A percentile compares a stretch with the other conserved stretches of the same genome.
Conservation (phyloP, 1,284 basidiomycete genomes). For the Hypsizygus ulmarius region DNA sequence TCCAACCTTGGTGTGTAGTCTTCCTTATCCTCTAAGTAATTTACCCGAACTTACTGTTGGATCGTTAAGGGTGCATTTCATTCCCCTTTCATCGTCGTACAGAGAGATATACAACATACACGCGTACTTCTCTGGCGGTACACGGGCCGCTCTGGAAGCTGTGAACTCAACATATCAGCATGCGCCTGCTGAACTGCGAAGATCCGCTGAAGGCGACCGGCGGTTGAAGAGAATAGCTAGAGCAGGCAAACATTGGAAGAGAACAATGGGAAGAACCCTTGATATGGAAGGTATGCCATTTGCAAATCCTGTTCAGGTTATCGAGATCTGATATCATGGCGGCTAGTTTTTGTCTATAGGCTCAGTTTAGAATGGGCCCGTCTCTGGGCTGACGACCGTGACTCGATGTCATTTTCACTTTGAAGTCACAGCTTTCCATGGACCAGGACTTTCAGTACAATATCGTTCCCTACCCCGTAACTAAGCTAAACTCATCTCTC, state of each 20-base stretch:
- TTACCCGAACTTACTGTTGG: constrained; percentile 4
- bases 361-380: constrained; percentile 88
- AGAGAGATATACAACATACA: constrained; percentile 90
- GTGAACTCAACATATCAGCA: constrained; percentile 47
- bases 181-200: constrained; percentile 25
- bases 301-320: constrained; percentile 9
- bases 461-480: too few relatives aligned
- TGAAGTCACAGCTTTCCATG: constrained; percentile 6
- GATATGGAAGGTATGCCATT: constrained; percentile 83
- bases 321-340: constrained; percentile 14
- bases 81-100: constrained; percentile 85
- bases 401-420: constrained; percentile 53
- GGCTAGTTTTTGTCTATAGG: constrained; percentile 81
- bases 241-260: constrained; percentile 89
- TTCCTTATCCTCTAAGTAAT: constrained; percentile 3
- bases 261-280: constrained; percentile 71
- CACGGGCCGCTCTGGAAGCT: constrained; percentile 54
- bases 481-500: too few relatives aligned
- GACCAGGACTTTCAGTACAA: too few relatives aligned
- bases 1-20: constrained; percentile 70
- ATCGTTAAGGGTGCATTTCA: constrained; percentile 80
- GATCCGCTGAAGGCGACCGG: constrained; percentile 64
- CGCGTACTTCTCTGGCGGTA: constrained; percentile 45
- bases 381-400: constrained; percentile 80
- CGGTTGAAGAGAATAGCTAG: constrained; percentile 79